A percentile compares a stretch with the other conserved stretches of the same genome.
phyloP scores from a whole-genome alignment of 805 yeast species.

The Sungouiozyma intestinalis region DNA sequence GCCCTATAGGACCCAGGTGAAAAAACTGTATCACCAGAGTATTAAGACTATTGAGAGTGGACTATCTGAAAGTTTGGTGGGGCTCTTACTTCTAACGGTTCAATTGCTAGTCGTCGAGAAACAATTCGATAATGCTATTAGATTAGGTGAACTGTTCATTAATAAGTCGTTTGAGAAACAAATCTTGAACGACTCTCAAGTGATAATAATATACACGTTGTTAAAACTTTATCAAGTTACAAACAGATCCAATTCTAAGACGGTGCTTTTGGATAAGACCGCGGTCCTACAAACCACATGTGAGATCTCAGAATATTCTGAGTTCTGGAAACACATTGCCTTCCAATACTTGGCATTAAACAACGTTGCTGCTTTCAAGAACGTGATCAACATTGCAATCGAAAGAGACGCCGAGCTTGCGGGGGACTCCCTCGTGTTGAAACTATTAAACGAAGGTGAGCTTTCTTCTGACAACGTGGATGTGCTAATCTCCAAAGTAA shows the following conservation, averaged over 20 bases:
- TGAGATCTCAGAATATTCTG: slow-evolving; percentile 5
- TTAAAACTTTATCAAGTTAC: slow-evolving; percentile 18
- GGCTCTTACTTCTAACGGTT: slow-evolving; percentile 16
- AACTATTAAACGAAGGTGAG: slow-evolving; percentile 6
- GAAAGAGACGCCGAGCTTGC: neutral
- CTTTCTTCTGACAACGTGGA: slow-evolving; percentile 10
- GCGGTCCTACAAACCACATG: neutral
- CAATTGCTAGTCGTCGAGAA: slow-evolving; percentile 22
- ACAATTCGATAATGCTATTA: slow-evolving; percentile 23
- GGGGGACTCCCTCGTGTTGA: slow-evolving; percentile 9
- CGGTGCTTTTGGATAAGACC: slow-evolving; percentile 12
- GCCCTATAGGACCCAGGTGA: slow-evolving; percentile 24
- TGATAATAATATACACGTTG: slow-evolving; percentile 11
- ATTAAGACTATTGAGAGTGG: slow-evolving; percentile 16
- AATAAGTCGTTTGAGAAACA: slow-evolving; percentile 5
- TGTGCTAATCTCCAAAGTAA: slow-evolving; percentile 14
- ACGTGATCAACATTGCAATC: slow-evolving; percentile 2
- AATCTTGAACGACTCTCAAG: neutral
- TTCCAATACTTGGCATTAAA: slow-evolving; percentile 19
- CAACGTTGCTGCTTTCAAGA: slow-evolving; percentile 9
- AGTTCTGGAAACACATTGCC: slow-evolving; percentile 24
- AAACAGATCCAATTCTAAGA: slow-evolving; percentile 16
- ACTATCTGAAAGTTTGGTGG: slow-evolving; percentile 11
- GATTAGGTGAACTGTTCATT: slow-evolving; percentile 17
- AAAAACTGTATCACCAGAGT: slow-evolving; percentile 17